A percentile compares a stretch with the other conserved stretches of the same genome.
Conservation (phyloP, 306 rosid species). For the Elaeagnus macrophylla region DNA sequence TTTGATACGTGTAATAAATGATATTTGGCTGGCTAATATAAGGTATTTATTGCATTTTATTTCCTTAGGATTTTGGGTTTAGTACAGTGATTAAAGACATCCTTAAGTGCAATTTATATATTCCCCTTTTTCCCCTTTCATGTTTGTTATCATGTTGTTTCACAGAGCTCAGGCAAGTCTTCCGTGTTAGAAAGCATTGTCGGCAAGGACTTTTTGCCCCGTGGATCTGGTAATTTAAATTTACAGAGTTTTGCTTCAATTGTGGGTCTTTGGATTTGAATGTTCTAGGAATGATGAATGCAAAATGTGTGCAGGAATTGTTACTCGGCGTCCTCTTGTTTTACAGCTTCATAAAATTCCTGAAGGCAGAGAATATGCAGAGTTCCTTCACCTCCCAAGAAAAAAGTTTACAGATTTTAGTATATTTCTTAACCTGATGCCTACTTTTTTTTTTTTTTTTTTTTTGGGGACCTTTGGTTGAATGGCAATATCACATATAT, state of each 20-base stretch:
- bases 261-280: not conserved
- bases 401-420: conserved; percentile 73
- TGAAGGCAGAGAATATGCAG: conserved; percentile 81
- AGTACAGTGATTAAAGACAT: too few species aligned
- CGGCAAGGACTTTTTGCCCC: conserved; percentile 94
- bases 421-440: conserved; percentile 16
- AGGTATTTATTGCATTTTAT: too few species aligned
- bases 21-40: too few species aligned
- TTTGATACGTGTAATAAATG: too few species aligned
- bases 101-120: too few species aligned
- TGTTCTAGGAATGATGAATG: conserved; percentile 15
- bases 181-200: conserved; percentile 86
- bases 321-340: conserved; percentile 85
- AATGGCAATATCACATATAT: too few species aligned
- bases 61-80: too few species aligned
- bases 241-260: not conserved
- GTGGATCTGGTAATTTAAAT: conserved; percentile 70
- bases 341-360: conserved; percentile 81
- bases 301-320: conserved; percentile 60
- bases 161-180: conserved; percentile 90
- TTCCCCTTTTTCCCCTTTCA: not conserved
- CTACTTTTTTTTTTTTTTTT: not conserved
- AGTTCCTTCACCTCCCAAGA: conserved; percentile 80
- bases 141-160: conserved; percentile 13
- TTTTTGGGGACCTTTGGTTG: not conserved